These are phyloP conservation scores for Fusarium nygamai DNA, from an alignment of 2,329 filamentous ascomycete genomes.

Conservation along the genomic window DNA sequence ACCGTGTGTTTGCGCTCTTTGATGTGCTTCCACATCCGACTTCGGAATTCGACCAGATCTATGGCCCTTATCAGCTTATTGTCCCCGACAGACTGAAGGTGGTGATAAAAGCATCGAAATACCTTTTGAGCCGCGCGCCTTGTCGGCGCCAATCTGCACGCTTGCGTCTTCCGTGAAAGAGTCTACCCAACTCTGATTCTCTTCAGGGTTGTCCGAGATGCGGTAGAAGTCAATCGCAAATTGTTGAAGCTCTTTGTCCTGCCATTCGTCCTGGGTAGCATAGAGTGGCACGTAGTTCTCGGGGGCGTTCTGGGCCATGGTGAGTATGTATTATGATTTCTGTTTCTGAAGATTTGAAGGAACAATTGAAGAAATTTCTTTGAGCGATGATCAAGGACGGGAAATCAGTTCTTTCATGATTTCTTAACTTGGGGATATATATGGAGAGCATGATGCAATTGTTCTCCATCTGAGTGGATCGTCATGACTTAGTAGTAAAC, in stretches of 20 bases:
- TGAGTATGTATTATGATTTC: background rate
- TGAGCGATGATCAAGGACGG: background rate
- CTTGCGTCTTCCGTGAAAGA: slow-evolving; percentile 55
- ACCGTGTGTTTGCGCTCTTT: slow-evolving; percentile 53
- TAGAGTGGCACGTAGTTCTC: slow-evolving; percentile 48
- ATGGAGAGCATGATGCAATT: slow-evolving; percentile 35
- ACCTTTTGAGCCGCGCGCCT: slow-evolving; percentile 51
- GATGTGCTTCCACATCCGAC: slow-evolving; percentile 56
- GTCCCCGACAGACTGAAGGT: background rate
- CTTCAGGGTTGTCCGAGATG: slow-evolving; percentile 54
- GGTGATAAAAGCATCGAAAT: background rate
- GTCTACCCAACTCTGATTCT: slow-evolving; percentile 55
- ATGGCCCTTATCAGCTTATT: slow-evolving; percentile 1
- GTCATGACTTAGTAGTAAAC: slow-evolving; percentile 20
- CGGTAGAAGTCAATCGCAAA: slow-evolving; percentile 58
- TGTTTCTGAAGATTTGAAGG: background rate
- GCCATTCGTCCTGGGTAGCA: slow-evolving; percentile 43
- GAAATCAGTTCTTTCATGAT: slow-evolving; percentile 13
- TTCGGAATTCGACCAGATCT: slow-evolving; percentile 55
- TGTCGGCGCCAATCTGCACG: slow-evolving; percentile 54
- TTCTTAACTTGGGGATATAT: slow-evolving; percentile 10
- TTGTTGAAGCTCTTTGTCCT: slow-evolving; percentile 46
- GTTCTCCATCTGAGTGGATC: slow-evolving; percentile 25
- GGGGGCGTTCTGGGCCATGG: slow-evolving; percentile 31
- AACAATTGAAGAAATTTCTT: background rate